Conservation (phyloP, 1,284 basidiomycete genomes). For the Hymenochaete sp. region DNA sequence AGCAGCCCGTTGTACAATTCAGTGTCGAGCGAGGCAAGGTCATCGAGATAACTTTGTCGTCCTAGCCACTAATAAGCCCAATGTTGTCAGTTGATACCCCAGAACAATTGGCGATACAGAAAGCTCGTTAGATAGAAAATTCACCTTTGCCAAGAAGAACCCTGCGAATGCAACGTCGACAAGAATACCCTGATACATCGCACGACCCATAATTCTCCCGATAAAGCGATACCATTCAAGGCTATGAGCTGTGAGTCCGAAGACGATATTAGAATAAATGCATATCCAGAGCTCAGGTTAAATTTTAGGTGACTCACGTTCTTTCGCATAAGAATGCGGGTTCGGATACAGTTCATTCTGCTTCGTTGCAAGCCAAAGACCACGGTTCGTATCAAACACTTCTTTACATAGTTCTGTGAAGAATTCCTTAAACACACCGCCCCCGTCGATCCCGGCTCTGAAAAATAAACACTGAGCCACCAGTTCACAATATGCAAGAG, state of each 20-base stretch:
- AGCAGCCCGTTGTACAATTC: conserved; percentile 90
- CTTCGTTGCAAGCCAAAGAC: conserved; percentile 85
- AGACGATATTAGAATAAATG: conserved; percentile 8
- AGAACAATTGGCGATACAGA: too few relatives aligned
- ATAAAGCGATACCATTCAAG: conserved; percentile 93
- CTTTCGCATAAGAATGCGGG: conserved; percentile 81
- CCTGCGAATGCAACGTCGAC: conserved; percentile 94
- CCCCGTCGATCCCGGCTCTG: conserved; percentile 89
- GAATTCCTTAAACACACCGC: conserved; percentile 97
- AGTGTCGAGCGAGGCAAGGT: conserved; percentile 83
- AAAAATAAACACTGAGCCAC: conserved; percentile 10
- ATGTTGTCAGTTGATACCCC: background rate
- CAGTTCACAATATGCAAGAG: conserved; percentile 12
- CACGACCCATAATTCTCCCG: conserved; percentile 90
- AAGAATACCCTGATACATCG: conserved; percentile 93
- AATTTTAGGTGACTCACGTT: conserved; percentile 41
- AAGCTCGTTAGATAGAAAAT: too few relatives aligned
- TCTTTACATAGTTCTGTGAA: conserved; percentile 87
- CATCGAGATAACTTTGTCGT: conserved; percentile 83
- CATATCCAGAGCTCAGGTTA: background rate
- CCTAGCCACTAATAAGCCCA: conserved; percentile 67
- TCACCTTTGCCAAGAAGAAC: conserved; percentile 88
- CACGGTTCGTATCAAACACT: conserved; percentile 90
- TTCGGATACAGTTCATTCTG: conserved; percentile 94
- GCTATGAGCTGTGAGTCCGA: conserved; percentile 51